Base-by-base conservation (phyloP, 805 yeast genomes). In the Candida hispaniensis region DNA sequence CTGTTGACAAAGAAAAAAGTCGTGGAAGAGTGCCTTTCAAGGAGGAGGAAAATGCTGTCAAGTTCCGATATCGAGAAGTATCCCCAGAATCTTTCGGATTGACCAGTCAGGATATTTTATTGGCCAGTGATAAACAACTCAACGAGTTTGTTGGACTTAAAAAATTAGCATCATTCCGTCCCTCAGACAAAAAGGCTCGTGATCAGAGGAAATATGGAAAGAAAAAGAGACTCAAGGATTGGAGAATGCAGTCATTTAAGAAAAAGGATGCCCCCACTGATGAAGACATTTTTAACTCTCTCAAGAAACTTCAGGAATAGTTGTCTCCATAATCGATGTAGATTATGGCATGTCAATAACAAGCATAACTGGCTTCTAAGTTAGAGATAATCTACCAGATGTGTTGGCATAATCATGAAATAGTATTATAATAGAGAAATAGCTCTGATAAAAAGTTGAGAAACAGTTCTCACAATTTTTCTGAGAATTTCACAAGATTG, bases 31-130 rank as follows among this genome's bases (percentile, higher is more conserved):
- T 26, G 38, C 30, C 30, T 7, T 14, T 26, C 2, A 11, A 26
- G 16, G 43, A 47, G 9, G 47, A 42, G 13, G 40, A 39, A 12
- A 67, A 67, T 10, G 66, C 55, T 5, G 48, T 72, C 23, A 68
- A 64, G 38, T 88, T 91, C 67, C 75, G 74, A 48, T 91, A 91
- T 54, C 71, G 96, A 49, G 94, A 85, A 48, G 97, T 91, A 4
- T 85, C 94, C 1, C 96, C 98, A 6, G 97, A 91, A 50, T 62
- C 85, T 7, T 91, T 71, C 59, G 97, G 97, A 8, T 65, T 91
- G 30, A 66, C 80, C 0, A 69, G 91, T 0, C 67, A 91, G 43
- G 98, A 91, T 48, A 91, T 91, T 30, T 63, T 91, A 36, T 60
- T 82, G 40, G 98, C 98, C 9, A 88, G 81, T 50, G 98, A 91